phyloP scores from a whole-genome alignment of 2,329 filamentous ascomycete species.

The Phyllosticta citriasiana region DNA sequence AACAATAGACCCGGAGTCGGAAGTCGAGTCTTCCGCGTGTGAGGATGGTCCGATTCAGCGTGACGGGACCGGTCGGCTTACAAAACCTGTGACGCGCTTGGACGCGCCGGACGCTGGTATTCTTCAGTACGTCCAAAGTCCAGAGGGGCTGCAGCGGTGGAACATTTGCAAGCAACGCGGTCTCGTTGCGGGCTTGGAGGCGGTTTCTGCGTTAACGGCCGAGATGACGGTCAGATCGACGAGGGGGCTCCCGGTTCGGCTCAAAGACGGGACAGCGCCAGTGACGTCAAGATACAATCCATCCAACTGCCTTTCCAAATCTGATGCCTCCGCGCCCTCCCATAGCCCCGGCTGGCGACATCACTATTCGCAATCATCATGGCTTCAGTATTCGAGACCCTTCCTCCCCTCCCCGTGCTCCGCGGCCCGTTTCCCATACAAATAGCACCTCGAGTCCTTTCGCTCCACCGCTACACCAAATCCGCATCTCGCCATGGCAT shows the following conservation, averaged over 20 bases:
- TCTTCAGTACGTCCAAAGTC: not conserved
- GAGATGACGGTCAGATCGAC: not conserved
- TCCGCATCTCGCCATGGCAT: constrained; percentile 20
- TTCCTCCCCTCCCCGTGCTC: not conserved
- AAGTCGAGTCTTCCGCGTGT: not conserved
- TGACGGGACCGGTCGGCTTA: not conserved
- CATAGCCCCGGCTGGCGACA: not conserved
- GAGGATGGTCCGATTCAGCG: not conserved
- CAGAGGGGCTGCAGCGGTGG: not conserved
- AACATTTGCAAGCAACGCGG: not conserved
- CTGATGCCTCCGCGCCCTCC: not conserved
- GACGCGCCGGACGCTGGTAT: not conserved
- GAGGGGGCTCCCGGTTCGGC: not conserved
- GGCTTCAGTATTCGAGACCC: not conserved
- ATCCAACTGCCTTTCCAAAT: not conserved
- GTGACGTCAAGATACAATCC: not conserved
- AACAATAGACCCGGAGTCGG: not conserved
- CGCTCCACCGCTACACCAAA: not conserved
- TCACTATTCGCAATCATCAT: not conserved
- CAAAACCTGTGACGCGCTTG: not conserved
- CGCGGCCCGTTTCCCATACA: not conserved
- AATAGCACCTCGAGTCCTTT: not conserved
- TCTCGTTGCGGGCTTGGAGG: not conserved
- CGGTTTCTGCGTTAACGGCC: not conserved
- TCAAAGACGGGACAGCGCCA: not conserved